A percentile compares a stretch with the other conserved stretches of the same genome.
Conservation (phyloP, 2,329 filamentous ascomycete species). For the Didymella exigua region DNA sequence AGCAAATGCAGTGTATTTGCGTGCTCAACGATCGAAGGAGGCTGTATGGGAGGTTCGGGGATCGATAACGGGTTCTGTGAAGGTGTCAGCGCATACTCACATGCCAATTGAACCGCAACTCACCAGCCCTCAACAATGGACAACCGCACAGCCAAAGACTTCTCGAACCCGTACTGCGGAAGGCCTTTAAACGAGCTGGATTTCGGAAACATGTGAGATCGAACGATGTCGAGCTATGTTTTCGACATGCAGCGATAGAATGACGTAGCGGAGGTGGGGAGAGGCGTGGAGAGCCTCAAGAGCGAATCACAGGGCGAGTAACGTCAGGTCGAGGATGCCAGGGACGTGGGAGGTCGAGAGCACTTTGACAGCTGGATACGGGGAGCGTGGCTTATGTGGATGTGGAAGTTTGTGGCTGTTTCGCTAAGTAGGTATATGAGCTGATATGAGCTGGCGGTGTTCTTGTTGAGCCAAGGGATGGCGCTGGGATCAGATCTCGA, state of each 20-base stretch:
- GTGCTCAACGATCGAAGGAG: slow-evolving; percentile 12
- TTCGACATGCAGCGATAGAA: slow-evolving; percentile 27
- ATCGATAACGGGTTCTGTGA: slow-evolving; percentile 19
- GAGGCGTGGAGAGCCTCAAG: slow-evolving; percentile 8
- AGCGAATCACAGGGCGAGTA: slow-evolving; percentile 5
- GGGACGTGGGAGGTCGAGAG: background rate
- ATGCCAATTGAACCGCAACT: slow-evolving; percentile 6
- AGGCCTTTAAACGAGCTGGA: slow-evolving; percentile 30
- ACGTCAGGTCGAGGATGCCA: slow-evolving; percentile 1
- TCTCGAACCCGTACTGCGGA: slow-evolving; percentile 35
- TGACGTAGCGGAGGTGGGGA: slow-evolving; percentile 32
- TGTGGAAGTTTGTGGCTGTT: slow-evolving; percentile 7
- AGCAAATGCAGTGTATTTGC: background rate
- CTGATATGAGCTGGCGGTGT: slow-evolving; percentile 17
- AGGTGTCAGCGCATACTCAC: slow-evolving; percentile 24
- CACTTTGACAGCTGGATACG: background rate
- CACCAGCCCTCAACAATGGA: slow-evolving; percentile 15
- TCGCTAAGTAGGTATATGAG: slow-evolving; percentile 1
- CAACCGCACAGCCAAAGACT: slow-evolving; percentile 34
- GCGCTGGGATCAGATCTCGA: slow-evolving; percentile 31
- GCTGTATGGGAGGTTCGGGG: slow-evolving; percentile 5
- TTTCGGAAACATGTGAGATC: slow-evolving; percentile 37
- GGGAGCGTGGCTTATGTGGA: slow-evolving; percentile 1
- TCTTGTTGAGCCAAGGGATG: slow-evolving; percentile 40
- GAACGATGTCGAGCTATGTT: slow-evolving; percentile 23